Conservation (phyloP, 129 eudicot genomes). For the Smallanthus sonchifolius region DNA sequence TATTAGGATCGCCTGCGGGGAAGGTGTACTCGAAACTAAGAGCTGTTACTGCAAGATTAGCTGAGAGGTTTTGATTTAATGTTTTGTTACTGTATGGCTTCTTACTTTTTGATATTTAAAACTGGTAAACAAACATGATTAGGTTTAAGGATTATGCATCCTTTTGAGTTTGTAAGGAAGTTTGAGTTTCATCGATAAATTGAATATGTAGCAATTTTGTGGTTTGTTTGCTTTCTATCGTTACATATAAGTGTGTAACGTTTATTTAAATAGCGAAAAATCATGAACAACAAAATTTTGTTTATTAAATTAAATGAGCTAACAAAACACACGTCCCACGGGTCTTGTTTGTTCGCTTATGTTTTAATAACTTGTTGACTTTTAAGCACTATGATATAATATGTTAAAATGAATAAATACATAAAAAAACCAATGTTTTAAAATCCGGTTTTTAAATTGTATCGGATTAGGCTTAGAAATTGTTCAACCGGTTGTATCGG, state of each 20-base stretch:
- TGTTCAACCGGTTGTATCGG: too few species aligned
- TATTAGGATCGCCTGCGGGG: conserved; percentile 66
- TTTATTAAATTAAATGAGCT: too few species aligned
- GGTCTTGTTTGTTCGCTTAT: too few species aligned
- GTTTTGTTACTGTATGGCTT: not conserved
- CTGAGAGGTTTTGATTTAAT: conserved; percentile 52
- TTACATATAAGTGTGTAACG: not conserved
- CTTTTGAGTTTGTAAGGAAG: conserved; percentile 4
- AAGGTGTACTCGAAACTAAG: conserved; percentile 73
- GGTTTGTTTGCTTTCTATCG: not conserved
- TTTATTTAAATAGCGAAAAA: too few species aligned
- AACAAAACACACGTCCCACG: too few species aligned
- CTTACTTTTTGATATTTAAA: not conserved
- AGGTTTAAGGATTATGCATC: not conserved
- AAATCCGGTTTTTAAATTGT: too few species aligned
- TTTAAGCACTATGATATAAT: too few species aligned
- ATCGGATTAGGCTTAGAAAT: too few species aligned
- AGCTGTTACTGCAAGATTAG: conserved; percentile 60
- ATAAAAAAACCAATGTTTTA: too few species aligned
- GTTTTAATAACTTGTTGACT: too few species aligned
- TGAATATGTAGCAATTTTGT: not conserved
- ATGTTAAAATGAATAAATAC: too few species aligned
- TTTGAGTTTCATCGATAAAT: not conserved
- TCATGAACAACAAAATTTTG: too few species aligned
- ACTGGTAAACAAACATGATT: conserved; percentile 10